Evolutionary conservation across 805 yeast species (phyloP).

Genomic region (Pichia cabralensis): DNA sequence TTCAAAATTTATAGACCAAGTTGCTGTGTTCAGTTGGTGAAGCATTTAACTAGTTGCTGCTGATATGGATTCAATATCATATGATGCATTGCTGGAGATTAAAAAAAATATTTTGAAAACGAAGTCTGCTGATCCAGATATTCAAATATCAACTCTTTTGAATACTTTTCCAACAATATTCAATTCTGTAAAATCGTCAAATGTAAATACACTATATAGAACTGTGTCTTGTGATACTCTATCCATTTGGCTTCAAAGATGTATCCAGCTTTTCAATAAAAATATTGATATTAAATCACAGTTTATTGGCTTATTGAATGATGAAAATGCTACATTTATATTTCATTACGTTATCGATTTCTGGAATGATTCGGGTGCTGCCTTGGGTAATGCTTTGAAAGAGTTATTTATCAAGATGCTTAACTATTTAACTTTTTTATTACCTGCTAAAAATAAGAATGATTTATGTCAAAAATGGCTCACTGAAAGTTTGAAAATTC

Average conservation of each 20-base stretch:
- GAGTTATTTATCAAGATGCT: constrained; percentile 50
- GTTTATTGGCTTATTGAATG: constrained; percentile 7
- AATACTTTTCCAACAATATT: constrained; percentile 18
- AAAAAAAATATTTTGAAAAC: too few species aligned
- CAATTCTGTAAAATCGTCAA: constrained; percentile 22
- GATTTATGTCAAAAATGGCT: constrained; percentile 37
- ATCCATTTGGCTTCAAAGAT: constrained; percentile 55
- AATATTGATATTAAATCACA: not conserved
- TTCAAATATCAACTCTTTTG: constrained; percentile 1
- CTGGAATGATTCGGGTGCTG: constrained; percentile 63
- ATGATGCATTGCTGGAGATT: too few species aligned
- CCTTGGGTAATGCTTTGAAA: constrained; percentile 58
- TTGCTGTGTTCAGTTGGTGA: too few species aligned
- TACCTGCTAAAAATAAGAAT: constrained; percentile 10
- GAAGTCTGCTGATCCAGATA: too few species aligned
- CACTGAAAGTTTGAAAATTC: constrained; percentile 30
- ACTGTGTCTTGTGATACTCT: constrained; percentile 48
- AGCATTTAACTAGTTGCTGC: too few species aligned
- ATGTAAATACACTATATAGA: constrained; percentile 29
- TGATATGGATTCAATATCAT: too few species aligned
- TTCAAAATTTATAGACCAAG: too few species aligned
- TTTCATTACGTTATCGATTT: constrained; percentile 52
- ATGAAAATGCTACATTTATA: constrained; percentile 23
- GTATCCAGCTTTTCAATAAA: constrained; percentile 29
- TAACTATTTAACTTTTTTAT: constrained; percentile 20